phyloP scores from a whole-genome alignment of 2,329 filamentous ascomycete species.

The Colletotrichum sp. region DNA sequence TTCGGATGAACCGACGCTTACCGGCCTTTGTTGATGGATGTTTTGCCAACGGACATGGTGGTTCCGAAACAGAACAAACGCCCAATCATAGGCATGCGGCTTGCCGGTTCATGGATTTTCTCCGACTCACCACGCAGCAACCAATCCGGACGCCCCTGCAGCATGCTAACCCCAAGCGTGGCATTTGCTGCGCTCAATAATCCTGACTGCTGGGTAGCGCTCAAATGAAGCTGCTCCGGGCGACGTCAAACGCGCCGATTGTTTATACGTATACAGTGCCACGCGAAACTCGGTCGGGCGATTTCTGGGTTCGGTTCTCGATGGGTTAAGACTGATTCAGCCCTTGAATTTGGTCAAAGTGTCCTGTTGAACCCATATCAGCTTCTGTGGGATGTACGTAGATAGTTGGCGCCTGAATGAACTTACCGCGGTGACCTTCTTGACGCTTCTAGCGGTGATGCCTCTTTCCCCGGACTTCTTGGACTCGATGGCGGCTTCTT shows the following conservation, averaged over 20 bases:
- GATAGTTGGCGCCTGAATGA: neutral
- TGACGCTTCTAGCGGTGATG: conserved; percentile 76
- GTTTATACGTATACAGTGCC: neutral
- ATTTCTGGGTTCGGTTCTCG: neutral
- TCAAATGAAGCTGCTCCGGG: neutral
- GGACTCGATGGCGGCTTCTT: conserved; percentile 78
- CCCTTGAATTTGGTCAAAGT: conserved; percentile 73
- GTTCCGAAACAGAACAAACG: neutral
- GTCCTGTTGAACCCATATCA: conserved; percentile 48
- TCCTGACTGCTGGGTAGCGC: neutral
- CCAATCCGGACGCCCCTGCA: neutral
- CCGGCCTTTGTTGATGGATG: neutral
- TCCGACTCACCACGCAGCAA: neutral
- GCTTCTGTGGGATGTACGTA: neutral
- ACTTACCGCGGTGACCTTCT: conserved; percentile 77
- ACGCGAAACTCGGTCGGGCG: neutral
- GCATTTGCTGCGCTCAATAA: neutral
- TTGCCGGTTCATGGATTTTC: neutral
- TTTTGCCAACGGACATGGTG: neutral
- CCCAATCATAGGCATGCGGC: neutral
- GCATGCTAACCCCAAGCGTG: neutral
- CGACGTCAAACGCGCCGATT: neutral
- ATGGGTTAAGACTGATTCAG: neutral
- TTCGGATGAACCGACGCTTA: neutral
- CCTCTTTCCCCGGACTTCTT: conserved; percentile 76